phyloP scores from a whole-genome alignment of 192 early-diverging fungal genomes.

The Podila minutissima region DNA sequence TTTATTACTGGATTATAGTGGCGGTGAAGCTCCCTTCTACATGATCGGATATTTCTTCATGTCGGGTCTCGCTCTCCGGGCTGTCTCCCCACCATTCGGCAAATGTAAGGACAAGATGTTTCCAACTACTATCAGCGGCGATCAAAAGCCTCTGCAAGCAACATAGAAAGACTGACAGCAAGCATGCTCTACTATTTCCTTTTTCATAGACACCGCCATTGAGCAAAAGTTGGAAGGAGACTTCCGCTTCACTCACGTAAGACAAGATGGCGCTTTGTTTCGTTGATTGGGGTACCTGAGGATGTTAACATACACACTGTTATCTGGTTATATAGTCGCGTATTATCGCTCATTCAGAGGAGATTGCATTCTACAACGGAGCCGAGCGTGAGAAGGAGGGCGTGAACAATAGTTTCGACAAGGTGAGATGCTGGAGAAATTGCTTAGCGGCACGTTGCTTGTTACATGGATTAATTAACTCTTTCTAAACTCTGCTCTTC shows the following conservation, averaged over 20 bases:
- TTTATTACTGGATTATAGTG: slow-evolving; percentile 28
- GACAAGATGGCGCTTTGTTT: not conserved
- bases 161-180: not conserved
- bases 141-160: no score
- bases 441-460: no score
- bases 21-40: slow-evolving; percentile 62
- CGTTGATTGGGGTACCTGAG: no score
- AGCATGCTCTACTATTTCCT: not conserved
- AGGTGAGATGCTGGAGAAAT: slow-evolving; percentile 38
- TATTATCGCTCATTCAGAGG: slow-evolving; percentile 86
- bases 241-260: slow-evolving; percentile 81
- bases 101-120: slow-evolving; percentile 56
- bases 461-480: not conserved
- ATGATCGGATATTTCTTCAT: slow-evolving; percentile 70
- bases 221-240: slow-evolving; percentile 85
- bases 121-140: no score
- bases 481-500: not conserved
- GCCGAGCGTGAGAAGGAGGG: slow-evolving; percentile 72
- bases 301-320: not conserved
- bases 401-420: slow-evolving; percentile 70
- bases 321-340: slow-evolving; percentile 58
- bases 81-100: slow-evolving; percentile 83
- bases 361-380: slow-evolving; percentile 83
- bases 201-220: slow-evolving; percentile 68
- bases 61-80: slow-evolving; percentile 72